phyloP scores from a whole-genome alignment of 2,329 filamentous ascomycete species.

The Xylaria sp. region DNA sequence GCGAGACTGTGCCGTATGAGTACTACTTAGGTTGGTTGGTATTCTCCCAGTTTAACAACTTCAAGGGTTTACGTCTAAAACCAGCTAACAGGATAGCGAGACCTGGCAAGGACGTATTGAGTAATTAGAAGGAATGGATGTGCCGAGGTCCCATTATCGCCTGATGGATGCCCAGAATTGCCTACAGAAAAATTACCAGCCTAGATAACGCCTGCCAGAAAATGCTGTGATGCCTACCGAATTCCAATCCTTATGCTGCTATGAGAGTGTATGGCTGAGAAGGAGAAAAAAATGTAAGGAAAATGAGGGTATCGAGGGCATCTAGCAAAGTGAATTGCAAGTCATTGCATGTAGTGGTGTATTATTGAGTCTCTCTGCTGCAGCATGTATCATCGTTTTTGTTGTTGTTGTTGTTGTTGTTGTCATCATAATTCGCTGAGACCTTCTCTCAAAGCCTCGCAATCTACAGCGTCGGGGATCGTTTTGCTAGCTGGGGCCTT shows the following conservation, averaged over 20 bases:
- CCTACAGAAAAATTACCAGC: not conserved
- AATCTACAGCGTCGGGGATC: conserved; percentile 66
- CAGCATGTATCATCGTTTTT: not conserved
- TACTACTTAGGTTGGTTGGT: not conserved
- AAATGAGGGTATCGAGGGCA: not conserved
- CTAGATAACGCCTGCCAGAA: conserved; percentile 18
- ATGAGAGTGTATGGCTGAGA: not conserved
- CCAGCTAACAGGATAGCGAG: not conserved
- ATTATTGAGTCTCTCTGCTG: not conserved
- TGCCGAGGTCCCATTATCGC: not conserved
- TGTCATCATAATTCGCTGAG: conserved; percentile 55
- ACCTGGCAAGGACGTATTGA: too few species aligned
- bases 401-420: not conserved
- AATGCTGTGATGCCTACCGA: not conserved
- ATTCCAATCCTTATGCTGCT: not conserved
- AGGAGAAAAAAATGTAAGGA: not conserved
- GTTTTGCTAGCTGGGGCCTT: conserved; percentile 66
- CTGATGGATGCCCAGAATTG: not conserved
- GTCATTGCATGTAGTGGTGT: not conserved
- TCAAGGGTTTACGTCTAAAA: not conserved
- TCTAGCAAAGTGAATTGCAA: not conserved
- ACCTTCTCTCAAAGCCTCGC: conserved; percentile 68
- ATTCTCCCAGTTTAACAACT: not conserved
- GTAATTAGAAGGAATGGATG: conserved; percentile 4
- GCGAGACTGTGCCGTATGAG: not conserved